Base-by-base conservation (phyloP, 2,329 filamentous ascomycete species). In the Diaporthe sp. region DNA sequence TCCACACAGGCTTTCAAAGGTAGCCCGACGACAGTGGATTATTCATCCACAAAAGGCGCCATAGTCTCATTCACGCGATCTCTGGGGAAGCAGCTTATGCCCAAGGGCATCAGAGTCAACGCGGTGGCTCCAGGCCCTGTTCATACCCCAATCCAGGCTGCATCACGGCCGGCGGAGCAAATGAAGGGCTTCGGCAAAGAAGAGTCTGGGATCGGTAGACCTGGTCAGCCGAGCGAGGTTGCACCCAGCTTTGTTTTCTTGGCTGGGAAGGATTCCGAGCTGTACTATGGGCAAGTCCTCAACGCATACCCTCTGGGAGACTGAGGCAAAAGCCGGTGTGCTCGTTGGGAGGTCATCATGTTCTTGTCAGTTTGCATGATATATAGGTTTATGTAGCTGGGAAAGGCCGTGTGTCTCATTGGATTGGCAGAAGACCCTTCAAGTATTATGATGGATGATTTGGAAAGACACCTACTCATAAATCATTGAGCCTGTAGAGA, bases 21-120 rank as follows among this genome's bases (percentile, higher is more conserved):
- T 1, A 89, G 87, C 3, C 77, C 81, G 0, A 76, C 80, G 25
- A 87, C 90, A 83, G 81, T 91, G 2, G 90, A 92, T 79, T 92
- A 91, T 78, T 84, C 87, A 3, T 82, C 89, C 1, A 91, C 89
- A 8, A 92, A 92, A 79, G 90, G 89, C 9, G 89, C 89, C 34
- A 90, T 92, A 74, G 85, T 87, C 3, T 87, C 87, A 0, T 91
- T 92, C 77, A 91, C 90, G 0, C 83, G 86, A 17, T 84, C 88
- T 7, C 81, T 92, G 51, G 85, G 89, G 0, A 85, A 88, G 76
- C 87, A 91, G 73, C 82, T 91, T 5, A 83, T 87, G n/a, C 83
- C 86, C 1, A 89, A 88, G 78, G 90, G 90, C 2, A 92, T 92
- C 73, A 84, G 89, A 2, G 89, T 91, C 57, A 91, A 87, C 8